Base-by-base conservation (phyloP, 805 yeast species). In the Monosporozyma siamensis region DNA sequence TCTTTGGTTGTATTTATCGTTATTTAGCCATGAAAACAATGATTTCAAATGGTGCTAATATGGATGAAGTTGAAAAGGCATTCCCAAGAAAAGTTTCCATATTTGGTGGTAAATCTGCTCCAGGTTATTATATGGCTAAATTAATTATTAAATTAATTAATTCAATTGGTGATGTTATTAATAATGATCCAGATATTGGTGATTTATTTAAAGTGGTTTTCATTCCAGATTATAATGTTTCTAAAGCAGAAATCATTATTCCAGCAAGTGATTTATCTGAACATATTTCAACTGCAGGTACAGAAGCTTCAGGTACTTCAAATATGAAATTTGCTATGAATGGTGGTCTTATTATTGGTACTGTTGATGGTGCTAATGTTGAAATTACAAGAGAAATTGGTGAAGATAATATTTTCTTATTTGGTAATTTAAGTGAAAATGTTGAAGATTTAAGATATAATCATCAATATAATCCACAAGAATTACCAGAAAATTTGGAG, bases 41-140 rank as follows among this genome's bases (percentile, higher is more conserved):
- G 52, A 17, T 59, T 14, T 21, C 44, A 15, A 45, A 51, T 8
- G 65, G 65, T 21, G 69, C 85, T 49, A 65, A 85, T 27, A 68
- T 73, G 8, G 75, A 74, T 43, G 82, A 86, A 64, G 70, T 82
- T 55, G 68, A 71, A 36, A 54, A 63, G 48, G 74, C 76, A 55
- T 78, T 73, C 61, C 74, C 77, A 45, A 80, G 95, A 46, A 84
- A 82, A 58, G 92, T 84, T 44, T 74, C 79, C 34, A 75, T 88
- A 47, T 79, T 89, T 63, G 97, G 97, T 51, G 97, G 97, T 59
- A 88, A 89, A 66, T 83, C 94, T 46, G 97, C 97, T 9, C 97
- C 97, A n/a, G 97, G 97, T 50, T 88, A 88, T 64, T 88, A 85
- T 68, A 85, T 88, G 78, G 97, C 97, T 46, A 88, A 88, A 66